A percentile compares a stretch with the other conserved stretches of the same genome.
Evolutionary conservation across 1,284 basidiomycete species (phyloP).

Genomic region (Fistulina hepatica): DNA sequence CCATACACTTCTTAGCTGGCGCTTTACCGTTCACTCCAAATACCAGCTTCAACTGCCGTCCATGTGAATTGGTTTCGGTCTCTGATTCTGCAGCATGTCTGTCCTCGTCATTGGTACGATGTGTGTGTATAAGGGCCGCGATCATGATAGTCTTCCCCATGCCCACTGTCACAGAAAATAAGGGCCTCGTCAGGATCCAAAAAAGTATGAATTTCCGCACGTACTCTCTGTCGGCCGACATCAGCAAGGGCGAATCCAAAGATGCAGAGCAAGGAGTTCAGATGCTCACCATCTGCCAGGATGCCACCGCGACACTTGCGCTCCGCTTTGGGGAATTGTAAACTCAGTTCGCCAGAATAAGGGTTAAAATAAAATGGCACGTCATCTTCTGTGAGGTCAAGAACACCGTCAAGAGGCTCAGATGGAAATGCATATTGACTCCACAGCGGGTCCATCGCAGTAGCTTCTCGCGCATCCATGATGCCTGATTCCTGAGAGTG

Average conservation of each 20-base stretch:
- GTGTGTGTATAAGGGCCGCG: conserved; percentile 81
- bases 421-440: conserved; percentile 55
- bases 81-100: conserved; percentile 20
- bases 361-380: conserved; percentile 78
- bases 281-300: conserved; percentile 75
- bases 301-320: conserved; percentile 78
- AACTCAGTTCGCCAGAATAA: conserved; percentile 89
- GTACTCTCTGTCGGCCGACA: conserved; percentile 41
- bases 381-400: conserved; percentile 65
- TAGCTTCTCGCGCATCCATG: conserved; percentile 55
- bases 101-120: conserved; percentile 34
- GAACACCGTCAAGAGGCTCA: conserved; percentile 31
- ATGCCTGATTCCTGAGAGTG: conserved; percentile 72
- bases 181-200: conserved; percentile 2
- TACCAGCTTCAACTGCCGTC: conserved; percentile 52
- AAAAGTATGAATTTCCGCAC: conserved; percentile 11
- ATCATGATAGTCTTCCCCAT: conserved; percentile 99
- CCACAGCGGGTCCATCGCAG: conserved; percentile 90
- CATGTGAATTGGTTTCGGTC: conserved; percentile 25
- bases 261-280: conserved; percentile 20
- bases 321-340: conserved; percentile 79
- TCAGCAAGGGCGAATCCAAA: conserved; percentile 2
- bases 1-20: conserved; percentile 22
- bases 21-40: conserved; percentile 40
- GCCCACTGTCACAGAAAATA: conserved; percentile 44